These are phyloP conservation scores for Paraphaeosphaeria minitans DNA, from an alignment of 2,329 filamentous ascomycete genomes.

Conservation along the genomic window DNA sequence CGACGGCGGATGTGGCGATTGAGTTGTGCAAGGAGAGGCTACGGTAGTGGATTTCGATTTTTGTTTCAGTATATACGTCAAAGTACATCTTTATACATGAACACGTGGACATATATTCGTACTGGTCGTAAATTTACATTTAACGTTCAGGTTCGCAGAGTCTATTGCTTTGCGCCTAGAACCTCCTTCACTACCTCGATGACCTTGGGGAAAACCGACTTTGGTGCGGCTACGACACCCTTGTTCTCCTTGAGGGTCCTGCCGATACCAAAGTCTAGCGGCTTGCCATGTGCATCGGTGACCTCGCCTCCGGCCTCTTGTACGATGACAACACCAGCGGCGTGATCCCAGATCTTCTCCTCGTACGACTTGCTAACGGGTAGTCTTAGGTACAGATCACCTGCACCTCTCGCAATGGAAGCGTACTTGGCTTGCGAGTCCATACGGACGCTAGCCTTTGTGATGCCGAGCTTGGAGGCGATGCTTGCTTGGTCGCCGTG, in stretches of 20 bases:
- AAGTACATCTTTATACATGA: background rate
- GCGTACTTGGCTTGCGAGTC: slow-evolving; percentile 98
- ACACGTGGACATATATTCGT: background rate
- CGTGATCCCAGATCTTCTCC: slow-evolving; percentile 99
- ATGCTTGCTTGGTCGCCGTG: slow-evolving; percentile 88
- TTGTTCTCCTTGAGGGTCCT: slow-evolving; percentile 88
- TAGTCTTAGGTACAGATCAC: slow-evolving; percentile 90
- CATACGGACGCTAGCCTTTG: slow-evolving; percentile 87
- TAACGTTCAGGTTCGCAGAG: background rate
- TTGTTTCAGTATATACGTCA: background rate
- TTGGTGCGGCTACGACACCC: slow-evolving; percentile 88
- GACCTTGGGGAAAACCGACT: slow-evolving; percentile 74
- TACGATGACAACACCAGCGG: slow-evolving; percentile 91
- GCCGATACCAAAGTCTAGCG: slow-evolving; percentile 84
- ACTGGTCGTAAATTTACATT: background rate
- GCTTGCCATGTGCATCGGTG: slow-evolving; percentile 83
- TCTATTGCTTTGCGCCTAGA: slow-evolving; percentile 52
- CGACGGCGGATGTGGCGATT: slow-evolving; percentile 54
- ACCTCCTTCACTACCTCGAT: slow-evolving; percentile 83
- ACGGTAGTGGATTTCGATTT: slow-evolving; percentile 9
- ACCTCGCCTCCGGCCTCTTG: slow-evolving; percentile 91
- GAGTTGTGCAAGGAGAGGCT: slow-evolving; percentile 49
- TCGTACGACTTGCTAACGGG: slow-evolving; percentile 86
- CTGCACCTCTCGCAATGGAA: slow-evolving; percentile 89
- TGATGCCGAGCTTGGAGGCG: slow-evolving; percentile 83